phyloP scores from a whole-genome alignment of 495 filamentous ascomycete genomes.

The Ramalina intermedia region DNA sequence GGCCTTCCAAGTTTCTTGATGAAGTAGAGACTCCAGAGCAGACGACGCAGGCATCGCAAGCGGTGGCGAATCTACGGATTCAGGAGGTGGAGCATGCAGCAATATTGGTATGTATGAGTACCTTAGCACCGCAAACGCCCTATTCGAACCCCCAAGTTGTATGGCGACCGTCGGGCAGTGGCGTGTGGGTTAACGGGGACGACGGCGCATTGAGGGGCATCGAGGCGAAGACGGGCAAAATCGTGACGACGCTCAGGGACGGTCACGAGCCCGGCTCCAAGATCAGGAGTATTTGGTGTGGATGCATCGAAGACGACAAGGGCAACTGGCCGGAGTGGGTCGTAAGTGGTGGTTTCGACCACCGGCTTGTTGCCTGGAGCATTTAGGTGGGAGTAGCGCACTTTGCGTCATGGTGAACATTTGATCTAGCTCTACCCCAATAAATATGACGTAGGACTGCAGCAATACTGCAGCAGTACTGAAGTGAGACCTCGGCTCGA shows the following conservation, averaged over 20 bases:
- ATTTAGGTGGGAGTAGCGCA: no score
- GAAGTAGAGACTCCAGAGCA: not conserved
- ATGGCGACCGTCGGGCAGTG: constrained; percentile 51
- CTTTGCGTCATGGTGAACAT: no score
- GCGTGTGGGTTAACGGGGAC: constrained; percentile 57
- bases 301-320: constrained; percentile 28
- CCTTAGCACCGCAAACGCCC: constrained; percentile 50
- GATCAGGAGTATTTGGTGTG: constrained; percentile 51
- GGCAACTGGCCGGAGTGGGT: constrained; percentile 37
- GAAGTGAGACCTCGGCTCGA: no score
- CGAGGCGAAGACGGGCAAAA: constrained; percentile 46
- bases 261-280: constrained; percentile 48
- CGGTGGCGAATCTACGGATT: constrained; percentile 30
- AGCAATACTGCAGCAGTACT: no score
- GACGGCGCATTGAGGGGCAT: constrained; percentile 52
- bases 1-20: not conserved
- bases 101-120: constrained; percentile 42
- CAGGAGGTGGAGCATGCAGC: constrained; percentile 46
- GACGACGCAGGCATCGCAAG: constrained; percentile 35
- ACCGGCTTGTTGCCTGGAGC: constrained; percentile 45
- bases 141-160: constrained; percentile 51
- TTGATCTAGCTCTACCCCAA: no score
- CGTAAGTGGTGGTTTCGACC: constrained; percentile 58
- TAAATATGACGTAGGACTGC: no score
- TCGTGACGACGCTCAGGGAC: constrained; percentile 32